A percentile compares a stretch with the other conserved stretches of the same genome.
phyloP scores from a whole-genome alignment of 176 grass and related monocot genomes.

The Calamus simplicifolius region DNA sequence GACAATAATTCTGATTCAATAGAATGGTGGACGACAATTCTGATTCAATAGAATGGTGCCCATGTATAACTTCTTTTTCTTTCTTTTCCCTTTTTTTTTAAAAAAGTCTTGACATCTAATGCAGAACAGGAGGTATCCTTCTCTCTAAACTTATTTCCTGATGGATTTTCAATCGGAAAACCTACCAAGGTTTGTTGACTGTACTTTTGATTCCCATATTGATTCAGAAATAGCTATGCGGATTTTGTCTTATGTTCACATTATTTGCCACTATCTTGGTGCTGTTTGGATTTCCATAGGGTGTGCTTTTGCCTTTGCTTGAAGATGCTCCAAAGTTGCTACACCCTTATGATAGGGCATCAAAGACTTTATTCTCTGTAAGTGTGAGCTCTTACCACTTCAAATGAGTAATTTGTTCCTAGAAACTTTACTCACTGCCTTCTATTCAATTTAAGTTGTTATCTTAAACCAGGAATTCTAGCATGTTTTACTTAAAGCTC shows the following conservation, averaged over 20 bases:
- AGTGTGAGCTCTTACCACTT: neutral
- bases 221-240: too few species aligned
- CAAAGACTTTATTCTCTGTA: conserved; percentile 35
- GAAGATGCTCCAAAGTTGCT: conserved; percentile 27
- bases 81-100: neutral
- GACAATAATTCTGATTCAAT: conserved; percentile 1
- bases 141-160: conserved; percentile 39
- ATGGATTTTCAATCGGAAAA: conserved; percentile 36
- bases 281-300: conserved; percentile 12
- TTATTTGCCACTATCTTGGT: too few species aligned
- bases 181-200: conserved; percentile 27
- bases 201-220: neutral
- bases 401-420: too few species aligned
- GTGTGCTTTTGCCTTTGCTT: conserved; percentile 33
- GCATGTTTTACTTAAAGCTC: too few species aligned
- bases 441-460: too few species aligned
- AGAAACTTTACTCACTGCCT: too few species aligned
- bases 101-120: neutral
- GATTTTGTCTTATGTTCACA: too few species aligned
- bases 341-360: conserved; percentile 34
- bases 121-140: conserved; percentile 40
- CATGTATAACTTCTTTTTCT: too few species aligned
- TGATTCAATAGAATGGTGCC: neutral
- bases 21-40: neutral
- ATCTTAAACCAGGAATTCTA: too few species aligned